Conservation (phyloP, 306 rosid species). For the Adenanthera pavonina region DNA sequence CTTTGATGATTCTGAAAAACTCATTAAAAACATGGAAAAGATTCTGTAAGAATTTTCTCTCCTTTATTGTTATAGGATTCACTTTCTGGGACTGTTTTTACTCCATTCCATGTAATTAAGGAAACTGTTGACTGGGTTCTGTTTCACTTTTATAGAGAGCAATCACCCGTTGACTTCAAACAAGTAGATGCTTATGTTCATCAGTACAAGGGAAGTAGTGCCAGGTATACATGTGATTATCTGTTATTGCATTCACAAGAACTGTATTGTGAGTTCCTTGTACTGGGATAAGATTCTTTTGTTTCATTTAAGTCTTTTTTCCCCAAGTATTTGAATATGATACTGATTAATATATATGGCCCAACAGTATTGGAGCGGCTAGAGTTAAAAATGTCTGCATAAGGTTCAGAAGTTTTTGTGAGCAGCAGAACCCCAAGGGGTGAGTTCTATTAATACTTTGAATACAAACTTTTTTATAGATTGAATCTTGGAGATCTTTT, state of each 20-base stretch:
- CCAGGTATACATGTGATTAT: slow-evolving; percentile 27
- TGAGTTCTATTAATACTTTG: slow-evolving; percentile 50
- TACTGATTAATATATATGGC: slow-evolving; percentile 18
- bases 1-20: slow-evolving; percentile 27
- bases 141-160: slow-evolving; percentile 13
- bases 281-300: not conserved
- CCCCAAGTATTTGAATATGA: not conserved
- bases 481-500: slow-evolving; percentile 1
- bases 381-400: slow-evolving; percentile 65
- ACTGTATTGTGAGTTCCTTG: not conserved
- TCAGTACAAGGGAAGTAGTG: slow-evolving; percentile 26
- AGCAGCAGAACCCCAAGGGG: slow-evolving; percentile 71
- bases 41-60: slow-evolving; percentile 12
- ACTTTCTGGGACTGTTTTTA: slow-evolving; percentile 5
- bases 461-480: slow-evolving; percentile 21
- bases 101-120: not conserved
- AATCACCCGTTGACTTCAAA: slow-evolving; percentile 53
- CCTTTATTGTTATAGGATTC: not conserved
- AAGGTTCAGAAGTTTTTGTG: slow-evolving; percentile 64
- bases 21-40: not conserved
- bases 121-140: slow-evolving; percentile 10
- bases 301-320: not conserved
- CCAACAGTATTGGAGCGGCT: slow-evolving; percentile 74
- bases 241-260: slow-evolving; percentile 1
- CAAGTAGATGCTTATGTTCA: slow-evolving; percentile 76